Evolutionary conservation across 352 stramenopile species (phyloP), one percentile per base, ranked within the genome.

Genomic region (Globisporangium yorkense): DNA sequence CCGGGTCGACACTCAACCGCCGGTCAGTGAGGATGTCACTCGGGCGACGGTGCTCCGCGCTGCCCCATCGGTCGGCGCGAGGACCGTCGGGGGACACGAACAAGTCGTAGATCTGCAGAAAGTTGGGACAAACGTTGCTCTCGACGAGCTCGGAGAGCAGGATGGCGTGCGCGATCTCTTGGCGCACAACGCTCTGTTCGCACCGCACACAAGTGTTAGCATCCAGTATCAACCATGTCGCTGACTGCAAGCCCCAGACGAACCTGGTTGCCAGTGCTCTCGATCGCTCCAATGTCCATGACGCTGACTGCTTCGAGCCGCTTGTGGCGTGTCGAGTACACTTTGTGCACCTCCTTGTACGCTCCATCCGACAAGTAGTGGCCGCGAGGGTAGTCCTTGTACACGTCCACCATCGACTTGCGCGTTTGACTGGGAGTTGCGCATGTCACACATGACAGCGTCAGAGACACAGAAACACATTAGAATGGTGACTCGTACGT

Each of bases 91-190:
- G 84, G n/a, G 87, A 65, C 33, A 95, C 87, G 64, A 98, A 98
- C 16, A 98, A 74, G 43, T 95, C 86, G 57, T 92, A 87, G 44
- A 96, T 96, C 24, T 88, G 70, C 6, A 98, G 78, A 62, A 98
- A 98, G 62, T 98, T 98, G 9, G 95, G 96, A 57, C 92, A 98
- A 41, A 97, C 81, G 9, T 84, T 80, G 15, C 79, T 70, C 41
- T 87, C 77, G 0, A 93, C 77, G 18, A 98, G 67, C 40, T 96
- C 81, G 0, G 92, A 97, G 2, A 98, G 69, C 64, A 98, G 64
- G 15, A 96, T 62, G 2, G 94, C 97, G 46, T 98, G 89, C 5
- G 90, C 89, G n/a, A 99, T 80, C 68, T 99, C 96, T 69, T 96
- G 85, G 7, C 81, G 81, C 43, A 98, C 75, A 29, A 97, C 75